A percentile compares a stretch with the other conserved stretches of the same genome.
Conservation (phyloP, 139 green algal species). For the Spirogloea muscicola region DNA sequence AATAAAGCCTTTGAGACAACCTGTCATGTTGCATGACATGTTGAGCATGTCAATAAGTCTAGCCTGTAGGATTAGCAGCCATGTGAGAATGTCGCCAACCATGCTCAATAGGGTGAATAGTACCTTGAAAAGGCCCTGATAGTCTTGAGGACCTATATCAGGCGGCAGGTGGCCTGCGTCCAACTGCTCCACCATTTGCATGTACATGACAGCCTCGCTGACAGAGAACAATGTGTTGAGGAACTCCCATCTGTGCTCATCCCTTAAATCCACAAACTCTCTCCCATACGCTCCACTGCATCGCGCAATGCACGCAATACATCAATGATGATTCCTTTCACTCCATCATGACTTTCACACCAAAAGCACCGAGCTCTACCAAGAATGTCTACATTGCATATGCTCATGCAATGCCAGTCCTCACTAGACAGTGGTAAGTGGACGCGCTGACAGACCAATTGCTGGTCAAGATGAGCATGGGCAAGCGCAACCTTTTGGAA, state of each 20-base stretch:
- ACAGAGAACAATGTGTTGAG: conserved; percentile 95
- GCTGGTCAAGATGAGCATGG: too few relatives aligned
- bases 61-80: not conserved
- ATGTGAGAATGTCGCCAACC: not conserved
- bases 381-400: too few relatives aligned
- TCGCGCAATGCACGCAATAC: not conserved
- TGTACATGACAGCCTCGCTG: conserved; percentile 85
- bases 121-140: conserved; percentile 65
- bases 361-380: too few relatives aligned
- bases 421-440: too few relatives aligned
- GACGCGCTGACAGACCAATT: too few relatives aligned
- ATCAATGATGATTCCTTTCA: too few relatives aligned
- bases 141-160: conserved; percentile 53
- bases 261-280: conserved; percentile 79
- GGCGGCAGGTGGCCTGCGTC: conserved; percentile 52
- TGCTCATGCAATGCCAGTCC: too few relatives aligned
- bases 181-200: conserved; percentile 82
- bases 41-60: not conserved
- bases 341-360: too few relatives aligned
- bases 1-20: conserved; percentile 78
- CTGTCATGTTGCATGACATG: not conserved
- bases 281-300: conserved; percentile 58
- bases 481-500: too few relatives aligned
- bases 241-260: conserved; percentile 80
- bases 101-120: not conserved